Evolutionary conservation across 2,329 filamentous ascomycete genomes (phyloP).

Genomic region (Sclerotinia trifoliorum): DNA sequence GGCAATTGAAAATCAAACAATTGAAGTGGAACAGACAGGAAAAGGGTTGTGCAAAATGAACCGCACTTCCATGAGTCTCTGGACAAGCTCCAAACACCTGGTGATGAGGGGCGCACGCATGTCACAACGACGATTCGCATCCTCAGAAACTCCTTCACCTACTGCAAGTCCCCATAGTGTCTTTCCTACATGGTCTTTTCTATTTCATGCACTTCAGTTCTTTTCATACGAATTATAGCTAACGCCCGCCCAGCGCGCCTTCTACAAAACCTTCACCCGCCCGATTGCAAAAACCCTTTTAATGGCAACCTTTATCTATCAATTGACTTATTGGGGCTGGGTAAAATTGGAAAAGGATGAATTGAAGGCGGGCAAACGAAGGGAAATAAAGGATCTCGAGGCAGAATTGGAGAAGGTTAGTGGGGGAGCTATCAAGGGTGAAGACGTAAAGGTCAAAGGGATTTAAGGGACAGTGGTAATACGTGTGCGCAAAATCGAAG

Average conservation of each 20-base stretch:
- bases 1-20: background rate
- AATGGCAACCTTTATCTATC: conserved; percentile 74
- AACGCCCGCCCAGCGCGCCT: conserved; percentile 50
- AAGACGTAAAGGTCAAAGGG: conserved; percentile 19
- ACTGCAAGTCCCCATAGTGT: conserved; percentile 3
- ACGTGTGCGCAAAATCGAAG: background rate
- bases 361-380: conserved; percentile 53
- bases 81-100: conserved; percentile 9
- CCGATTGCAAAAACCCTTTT: conserved; percentile 73
- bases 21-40: conserved; percentile 6
- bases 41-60: conserved; percentile 9
- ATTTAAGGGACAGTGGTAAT: background rate
- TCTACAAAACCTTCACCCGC: conserved; percentile 73
- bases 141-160: conserved; percentile 19
- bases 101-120: background rate
- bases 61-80: conserved; percentile 4
- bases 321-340: conserved; percentile 74
- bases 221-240: background rate
- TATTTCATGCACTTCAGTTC: background rate
- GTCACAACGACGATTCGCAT: conserved; percentile 11
- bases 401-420: conserved; percentile 17
- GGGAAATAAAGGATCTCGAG: conserved; percentile 21
- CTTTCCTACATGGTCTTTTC: background rate
- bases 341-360: conserved; percentile 72
- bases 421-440: conserved; percentile 17